Percentiles rank a stretch among this genome's conserved stretches.
phyloP scores from a whole-genome alignment of 2,329 filamentous ascomycete genomes.

The Trichophyton equinum region DNA sequence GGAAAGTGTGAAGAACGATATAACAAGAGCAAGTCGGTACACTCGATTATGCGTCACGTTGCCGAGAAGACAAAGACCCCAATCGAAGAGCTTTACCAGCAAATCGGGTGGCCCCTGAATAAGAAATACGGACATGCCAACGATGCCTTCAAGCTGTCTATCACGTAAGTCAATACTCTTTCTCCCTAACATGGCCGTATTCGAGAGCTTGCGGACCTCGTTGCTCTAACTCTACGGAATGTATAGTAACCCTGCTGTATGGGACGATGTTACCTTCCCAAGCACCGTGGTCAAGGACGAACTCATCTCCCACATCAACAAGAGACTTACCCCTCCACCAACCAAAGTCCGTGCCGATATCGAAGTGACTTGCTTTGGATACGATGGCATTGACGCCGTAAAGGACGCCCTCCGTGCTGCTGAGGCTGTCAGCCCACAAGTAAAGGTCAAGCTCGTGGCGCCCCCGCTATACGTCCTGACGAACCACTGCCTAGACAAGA shows the following conservation, averaged over 20 bases:
- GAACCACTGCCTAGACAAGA: conserved; percentile 90
- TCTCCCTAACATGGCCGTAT: too few relatives aligned
- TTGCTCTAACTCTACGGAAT: conserved; percentile 4
- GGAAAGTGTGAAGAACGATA: conserved; percentile 98
- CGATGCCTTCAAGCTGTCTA: conserved; percentile 97
- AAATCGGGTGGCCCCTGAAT: conserved; percentile 93
- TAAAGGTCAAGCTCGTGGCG: conserved; percentile 98
- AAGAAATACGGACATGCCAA: conserved; percentile 94
- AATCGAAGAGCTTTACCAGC: conserved; percentile 90
- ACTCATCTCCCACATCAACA: conserved; percentile 88
- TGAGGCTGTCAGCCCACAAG: conserved; percentile 87
- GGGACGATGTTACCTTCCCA: conserved; percentile 84
- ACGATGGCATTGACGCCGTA: conserved; percentile 96
- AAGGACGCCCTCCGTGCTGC: conserved; percentile 84
- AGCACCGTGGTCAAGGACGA: conserved; percentile 76
- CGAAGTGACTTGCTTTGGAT: conserved; percentile 88
- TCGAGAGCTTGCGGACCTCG: not conserved
- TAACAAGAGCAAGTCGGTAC: conserved; percentile 99
- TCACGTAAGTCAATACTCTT: conserved; percentile 53
- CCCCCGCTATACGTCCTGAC: conserved; percentile 94
- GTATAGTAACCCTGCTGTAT: conserved; percentile 77
- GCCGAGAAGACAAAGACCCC: conserved; percentile 90
- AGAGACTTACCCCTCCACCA: conserved; percentile 93
- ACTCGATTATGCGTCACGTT: conserved; percentile 97
- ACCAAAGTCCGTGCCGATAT: conserved; percentile 98